These are phyloP conservation scores for Papilionanthe hybrid DNA, from an alignment of 116 monocot species.

Conservation along the genomic window DNA sequence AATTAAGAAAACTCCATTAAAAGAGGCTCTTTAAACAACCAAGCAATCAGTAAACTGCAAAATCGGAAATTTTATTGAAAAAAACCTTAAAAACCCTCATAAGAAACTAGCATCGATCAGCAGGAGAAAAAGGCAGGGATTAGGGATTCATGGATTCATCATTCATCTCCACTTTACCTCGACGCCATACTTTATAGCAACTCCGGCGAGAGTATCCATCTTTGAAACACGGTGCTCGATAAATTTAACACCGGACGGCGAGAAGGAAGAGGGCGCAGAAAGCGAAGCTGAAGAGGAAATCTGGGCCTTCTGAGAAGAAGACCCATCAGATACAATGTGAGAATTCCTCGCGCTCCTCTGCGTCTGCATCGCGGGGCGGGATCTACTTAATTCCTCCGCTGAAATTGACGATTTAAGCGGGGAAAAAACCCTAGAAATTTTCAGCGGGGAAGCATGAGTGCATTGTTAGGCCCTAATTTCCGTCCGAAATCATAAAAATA, in stretches of 20 bases:
- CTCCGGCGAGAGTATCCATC: slow-evolving; percentile 58
- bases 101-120: neutral
- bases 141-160: neutral
- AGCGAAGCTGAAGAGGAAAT: neutral
- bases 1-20: neutral
- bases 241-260: slow-evolving; percentile 11
- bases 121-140: neutral
- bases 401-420: neutral
- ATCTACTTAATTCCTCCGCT: neutral
- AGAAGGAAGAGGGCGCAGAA: neutral
- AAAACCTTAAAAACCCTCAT: no score
- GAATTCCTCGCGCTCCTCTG: slow-evolving; percentile 9
- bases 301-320: neutral
- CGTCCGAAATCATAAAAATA: no score
- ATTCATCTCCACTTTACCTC: slow-evolving; percentile 32
- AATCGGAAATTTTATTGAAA: no score
- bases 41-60: neutral
- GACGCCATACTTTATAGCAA: slow-evolving; percentile 66
- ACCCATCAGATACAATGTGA: neutral
- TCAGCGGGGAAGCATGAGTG: no score
- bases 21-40: neutral
- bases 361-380: neutral
- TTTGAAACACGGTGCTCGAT: slow-evolving; percentile 47
- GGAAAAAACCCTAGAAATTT: neutral
- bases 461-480: no score